Evolutionary conservation across 2,329 filamentous ascomycete genomes (phyloP).

Genomic region (Penicillium rolfsii): DNA sequence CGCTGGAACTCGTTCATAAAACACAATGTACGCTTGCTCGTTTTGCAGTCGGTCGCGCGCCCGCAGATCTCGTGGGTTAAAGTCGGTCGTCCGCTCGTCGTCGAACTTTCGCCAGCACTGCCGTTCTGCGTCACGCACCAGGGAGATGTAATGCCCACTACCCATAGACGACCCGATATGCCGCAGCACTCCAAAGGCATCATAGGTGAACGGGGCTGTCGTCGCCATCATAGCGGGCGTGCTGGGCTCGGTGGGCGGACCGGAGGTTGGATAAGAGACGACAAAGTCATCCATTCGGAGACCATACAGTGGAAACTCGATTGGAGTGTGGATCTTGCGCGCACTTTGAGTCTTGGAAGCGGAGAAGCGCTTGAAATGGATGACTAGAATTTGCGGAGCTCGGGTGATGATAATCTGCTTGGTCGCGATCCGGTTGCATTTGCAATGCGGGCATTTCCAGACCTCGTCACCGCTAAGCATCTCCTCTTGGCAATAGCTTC

Average conservation of each 20-base stretch:
- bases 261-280: constrained; percentile 51
- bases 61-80: constrained; percentile 58
- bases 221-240: constrained; percentile 56
- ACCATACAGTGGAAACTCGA: constrained; percentile 76
- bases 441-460: constrained; percentile 76
- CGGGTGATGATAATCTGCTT: constrained; percentile 76
- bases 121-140: constrained; percentile 63
- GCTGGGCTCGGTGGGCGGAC: constrained; percentile 32
- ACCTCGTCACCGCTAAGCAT: constrained; percentile 67
- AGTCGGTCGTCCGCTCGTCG: constrained; percentile 59
- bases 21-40: constrained; percentile 67
- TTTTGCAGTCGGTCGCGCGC: constrained; percentile 60
- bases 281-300: constrained; percentile 66
- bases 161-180: constrained; percentile 71
- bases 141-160: constrained; percentile 79
- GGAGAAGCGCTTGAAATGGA: constrained; percentile 74
- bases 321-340: constrained; percentile 70
- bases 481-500: constrained; percentile 70
- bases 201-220: constrained; percentile 69
- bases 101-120: constrained; percentile 66
- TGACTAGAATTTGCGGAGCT: constrained; percentile 75
- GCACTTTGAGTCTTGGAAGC: constrained; percentile 59
- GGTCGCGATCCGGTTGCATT: constrained; percentile 65
- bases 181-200: constrained; percentile 82
- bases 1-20: constrained; percentile 59